Conservation (phyloP, 352 stramenopile genomes). For the Bremia lactucae region DNA sequence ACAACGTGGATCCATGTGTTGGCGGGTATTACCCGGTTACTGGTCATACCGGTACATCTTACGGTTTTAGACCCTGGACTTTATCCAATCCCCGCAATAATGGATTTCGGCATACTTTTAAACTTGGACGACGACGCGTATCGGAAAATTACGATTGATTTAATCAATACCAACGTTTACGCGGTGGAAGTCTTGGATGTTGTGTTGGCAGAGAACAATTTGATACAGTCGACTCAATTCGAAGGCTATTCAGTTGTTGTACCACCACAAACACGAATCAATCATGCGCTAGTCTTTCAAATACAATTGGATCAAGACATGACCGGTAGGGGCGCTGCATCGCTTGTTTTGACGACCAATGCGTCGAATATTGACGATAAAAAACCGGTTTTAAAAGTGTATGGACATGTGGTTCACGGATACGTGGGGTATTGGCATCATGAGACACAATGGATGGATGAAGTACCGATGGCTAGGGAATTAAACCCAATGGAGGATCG, state of each 20-base stretch:
- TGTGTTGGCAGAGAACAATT: slow-evolving; percentile 17
- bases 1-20: slow-evolving; percentile 30
- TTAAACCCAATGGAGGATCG: too few relatives aligned
- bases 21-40: slow-evolving; percentile 4
- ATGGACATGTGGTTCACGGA: slow-evolving; percentile 17
- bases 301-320: slow-evolving; percentile 12
- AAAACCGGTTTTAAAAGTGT: slow-evolving; percentile 19
- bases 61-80: slow-evolving; percentile 28
- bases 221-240: slow-evolving; percentile 24
- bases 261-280: slow-evolving; percentile 23
- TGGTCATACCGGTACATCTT: slow-evolving; percentile 28
- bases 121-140: slow-evolving; percentile 14
- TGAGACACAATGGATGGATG: slow-evolving; percentile 24
- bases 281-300: slow-evolving; percentile 23
- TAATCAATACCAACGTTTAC: slow-evolving; percentile 31
- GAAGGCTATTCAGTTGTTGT: slow-evolving; percentile 22
- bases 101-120: slow-evolving; percentile 30
- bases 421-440: slow-evolving; percentile 20
- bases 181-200: slow-evolving; percentile 32
- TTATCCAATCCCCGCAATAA: slow-evolving; percentile 23
- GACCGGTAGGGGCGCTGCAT: slow-evolving; percentile 12
- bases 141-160: slow-evolving; percentile 19
- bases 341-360: slow-evolving; percentile 32
- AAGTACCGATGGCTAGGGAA: slow-evolving; percentile 14
- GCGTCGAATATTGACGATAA: slow-evolving; percentile 12